These are phyloP conservation scores for Entamoeba moshkovskii DNA, from an alignment of 208 protist species.

Conservation along the genomic window DNA sequence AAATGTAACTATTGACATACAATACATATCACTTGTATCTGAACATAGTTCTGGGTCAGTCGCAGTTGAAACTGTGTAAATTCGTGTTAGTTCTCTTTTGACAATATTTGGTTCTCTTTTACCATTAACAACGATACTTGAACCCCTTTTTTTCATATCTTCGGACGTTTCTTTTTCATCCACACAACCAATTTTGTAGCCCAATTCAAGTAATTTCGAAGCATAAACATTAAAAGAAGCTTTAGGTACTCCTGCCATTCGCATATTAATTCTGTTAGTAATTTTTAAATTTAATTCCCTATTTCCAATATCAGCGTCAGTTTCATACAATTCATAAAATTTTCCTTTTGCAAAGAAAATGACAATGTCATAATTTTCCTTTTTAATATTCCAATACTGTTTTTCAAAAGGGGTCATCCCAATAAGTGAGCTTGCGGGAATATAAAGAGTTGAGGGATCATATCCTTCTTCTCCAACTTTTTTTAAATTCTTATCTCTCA, in stretches of 20 bases:
- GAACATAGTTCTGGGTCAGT: background rate
- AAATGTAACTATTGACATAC: background rate
- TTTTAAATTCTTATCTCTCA: constrained; percentile 9
- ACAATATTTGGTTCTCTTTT: constrained; percentile 6
- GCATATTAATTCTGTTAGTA: constrained; percentile 43
- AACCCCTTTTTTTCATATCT: background rate
- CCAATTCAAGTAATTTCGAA: constrained; percentile 64
- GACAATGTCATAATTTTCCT: constrained; percentile 25
- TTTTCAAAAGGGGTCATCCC: constrained; percentile 32
- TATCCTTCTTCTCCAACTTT: constrained; percentile 20
- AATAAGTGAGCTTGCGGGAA: background rate
- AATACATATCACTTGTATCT: background rate
- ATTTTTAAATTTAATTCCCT: constrained; percentile 26
- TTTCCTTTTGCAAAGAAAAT: constrained; percentile 42
- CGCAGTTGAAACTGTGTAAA: constrained; percentile 1
- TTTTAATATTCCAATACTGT: constrained; percentile 40
- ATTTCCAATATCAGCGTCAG: constrained; percentile 21
- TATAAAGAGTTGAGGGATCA: constrained; percentile 28
- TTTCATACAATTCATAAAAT: constrained; percentile 38
- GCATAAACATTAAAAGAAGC: constrained; percentile 66
- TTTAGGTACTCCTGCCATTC: constrained; percentile 70
- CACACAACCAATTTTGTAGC: constrained; percentile 54
- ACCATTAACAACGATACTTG: background rate
- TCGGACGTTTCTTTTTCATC: constrained; percentile 8
- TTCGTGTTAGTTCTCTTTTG: background rate